phyloP scores from a whole-genome alignment of 108 stramenopile genomes.

The Parietichytrium sp. region DNA sequence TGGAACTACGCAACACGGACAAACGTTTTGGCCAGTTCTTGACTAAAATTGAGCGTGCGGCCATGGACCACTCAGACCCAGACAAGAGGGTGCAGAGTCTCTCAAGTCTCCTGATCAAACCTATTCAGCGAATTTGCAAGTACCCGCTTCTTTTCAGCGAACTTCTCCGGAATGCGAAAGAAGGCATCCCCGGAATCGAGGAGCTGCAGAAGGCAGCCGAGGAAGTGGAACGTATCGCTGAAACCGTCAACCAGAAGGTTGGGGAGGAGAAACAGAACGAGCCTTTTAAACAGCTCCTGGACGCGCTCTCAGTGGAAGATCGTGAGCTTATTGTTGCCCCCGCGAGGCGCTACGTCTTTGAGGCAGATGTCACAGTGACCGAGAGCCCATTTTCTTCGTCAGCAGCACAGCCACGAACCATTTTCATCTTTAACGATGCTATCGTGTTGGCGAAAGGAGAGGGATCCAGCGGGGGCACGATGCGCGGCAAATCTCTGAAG shows the following conservation, averaged over 20 bases:
- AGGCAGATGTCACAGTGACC: neutral
- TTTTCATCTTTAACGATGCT: conserved; percentile 28
- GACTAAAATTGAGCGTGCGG: neutral
- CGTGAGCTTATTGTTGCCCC: conserved; percentile 10
- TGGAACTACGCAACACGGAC: neutral
- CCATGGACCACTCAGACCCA: neutral
- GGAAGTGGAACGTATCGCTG: conserved; percentile 7
- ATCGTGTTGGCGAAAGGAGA: conserved; percentile 32
- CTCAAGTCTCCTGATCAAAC: conserved; percentile 38
- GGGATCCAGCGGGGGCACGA: neutral
- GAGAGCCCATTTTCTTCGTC: neutral
- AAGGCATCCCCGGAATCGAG: neutral
- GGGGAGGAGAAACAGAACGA: neutral
- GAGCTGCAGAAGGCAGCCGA: conserved; percentile 4
- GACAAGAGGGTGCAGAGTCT: neutral
- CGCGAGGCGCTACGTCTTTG: neutral
- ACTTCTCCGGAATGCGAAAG: neutral
- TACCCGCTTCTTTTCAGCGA: conserved; percentile 42
- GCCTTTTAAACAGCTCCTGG: neutral
- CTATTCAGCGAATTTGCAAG: conserved; percentile 46
- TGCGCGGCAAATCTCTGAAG: neutral
- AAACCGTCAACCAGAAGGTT: neutral
- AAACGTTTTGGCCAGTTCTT: neutral
- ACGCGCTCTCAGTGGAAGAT: neutral
- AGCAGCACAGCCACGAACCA: neutral